These are phyloP conservation scores for Nitzschia sp. DNA, from an alignment of 108 stramenopile species.

Conservation along the genomic window DNA sequence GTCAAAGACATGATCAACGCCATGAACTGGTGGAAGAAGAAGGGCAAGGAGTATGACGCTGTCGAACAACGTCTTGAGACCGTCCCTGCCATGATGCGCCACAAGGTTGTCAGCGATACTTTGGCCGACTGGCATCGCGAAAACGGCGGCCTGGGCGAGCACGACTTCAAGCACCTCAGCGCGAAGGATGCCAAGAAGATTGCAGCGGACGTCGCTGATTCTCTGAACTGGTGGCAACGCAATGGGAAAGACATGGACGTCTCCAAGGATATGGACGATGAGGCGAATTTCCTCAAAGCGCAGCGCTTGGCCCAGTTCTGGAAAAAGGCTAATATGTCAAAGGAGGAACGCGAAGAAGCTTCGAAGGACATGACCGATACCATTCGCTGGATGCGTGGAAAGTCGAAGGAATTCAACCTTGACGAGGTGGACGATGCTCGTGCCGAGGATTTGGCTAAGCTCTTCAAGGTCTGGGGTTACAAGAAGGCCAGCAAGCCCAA, in stretches of 20 bases:
- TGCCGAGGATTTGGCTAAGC: slow-evolving; percentile 16
- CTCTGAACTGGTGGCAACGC: slow-evolving; percentile 38
- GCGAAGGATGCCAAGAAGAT: slow-evolving; percentile 27
- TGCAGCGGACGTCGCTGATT: slow-evolving; percentile 27
- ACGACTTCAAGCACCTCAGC: slow-evolving; percentile 22
- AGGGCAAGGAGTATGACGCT: slow-evolving; percentile 36
- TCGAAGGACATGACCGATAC: slow-evolving; percentile 14
- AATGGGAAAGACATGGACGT: slow-evolving; percentile 31
- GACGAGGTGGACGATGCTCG: slow-evolving; percentile 17
- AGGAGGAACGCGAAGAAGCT: slow-evolving; percentile 18
- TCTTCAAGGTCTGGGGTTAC: slow-evolving; percentile 32
- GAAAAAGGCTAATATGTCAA: slow-evolving; percentile 30
- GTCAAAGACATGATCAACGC: slow-evolving; percentile 46
- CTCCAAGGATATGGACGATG: slow-evolving; percentile 24
- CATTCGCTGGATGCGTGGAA: slow-evolving; percentile 27
- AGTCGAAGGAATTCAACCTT: slow-evolving; percentile 27
- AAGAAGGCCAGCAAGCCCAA: slow-evolving; percentile 32
- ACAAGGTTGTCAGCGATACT: slow-evolving; percentile 28
- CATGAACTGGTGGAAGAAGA: slow-evolving; percentile 48
- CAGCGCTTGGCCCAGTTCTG: slow-evolving; percentile 32
- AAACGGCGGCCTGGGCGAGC: slow-evolving; percentile 4
- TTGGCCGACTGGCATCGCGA: slow-evolving; percentile 35
- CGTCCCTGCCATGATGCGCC: slow-evolving; percentile 36
- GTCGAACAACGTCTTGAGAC: slow-evolving; percentile 20
- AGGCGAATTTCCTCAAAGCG: slow-evolving; percentile 27